Percentiles rank a stretch among this genome's conserved stretches.
These are phyloP conservation scores for Aspergillus conjunctus DNA, from an alignment of 495 filamentous ascomycete species.

Conservation along the genomic window DNA sequence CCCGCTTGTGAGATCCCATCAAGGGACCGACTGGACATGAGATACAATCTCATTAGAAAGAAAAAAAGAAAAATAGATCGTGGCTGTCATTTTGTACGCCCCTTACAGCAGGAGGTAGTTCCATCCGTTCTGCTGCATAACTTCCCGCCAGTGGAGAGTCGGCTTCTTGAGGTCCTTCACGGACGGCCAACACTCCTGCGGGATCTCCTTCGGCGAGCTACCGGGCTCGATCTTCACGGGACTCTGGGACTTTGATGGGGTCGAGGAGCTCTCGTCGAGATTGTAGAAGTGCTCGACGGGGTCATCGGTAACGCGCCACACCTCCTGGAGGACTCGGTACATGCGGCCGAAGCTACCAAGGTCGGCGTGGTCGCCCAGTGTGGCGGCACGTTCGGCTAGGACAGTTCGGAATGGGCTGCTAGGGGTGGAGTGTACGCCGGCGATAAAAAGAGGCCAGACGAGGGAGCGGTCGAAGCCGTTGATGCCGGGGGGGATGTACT, in stretches of 20 bases:
- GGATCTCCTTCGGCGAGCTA: constrained; percentile 23
- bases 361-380: constrained; percentile 72
- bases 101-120: constrained; percentile 85
- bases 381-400: constrained; percentile 68
- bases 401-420: constrained; percentile 72
- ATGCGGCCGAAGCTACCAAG: constrained; percentile 88
- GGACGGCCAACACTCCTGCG: constrained; percentile 12
- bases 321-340: constrained; percentile 73
- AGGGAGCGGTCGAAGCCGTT: constrained; percentile 87
- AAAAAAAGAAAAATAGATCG: constrained; percentile 2
- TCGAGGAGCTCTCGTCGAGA: constrained; percentile 32
- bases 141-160: constrained; percentile 87
- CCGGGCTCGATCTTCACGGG: constrained; percentile 28
- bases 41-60: constrained; percentile 22
- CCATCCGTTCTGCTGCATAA: constrained; percentile 91
- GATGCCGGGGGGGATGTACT: constrained; percentile 77
- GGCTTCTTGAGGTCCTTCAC: constrained; percentile 19
- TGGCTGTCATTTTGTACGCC: background rate
- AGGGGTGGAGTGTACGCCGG: constrained; percentile 71
- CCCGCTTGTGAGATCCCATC: constrained; percentile 27
- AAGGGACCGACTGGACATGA: constrained; percentile 22
- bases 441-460: constrained; percentile 88
- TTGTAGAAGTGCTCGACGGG: constrained; percentile 23
- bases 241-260: constrained; percentile 13
- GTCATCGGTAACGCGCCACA: constrained; percentile 76